Evolutionary conservation across 2,329 filamentous ascomycete species (phyloP), one percentile per base, ranked within the genome.

Genomic region (Thelonectria rubi): DNA sequence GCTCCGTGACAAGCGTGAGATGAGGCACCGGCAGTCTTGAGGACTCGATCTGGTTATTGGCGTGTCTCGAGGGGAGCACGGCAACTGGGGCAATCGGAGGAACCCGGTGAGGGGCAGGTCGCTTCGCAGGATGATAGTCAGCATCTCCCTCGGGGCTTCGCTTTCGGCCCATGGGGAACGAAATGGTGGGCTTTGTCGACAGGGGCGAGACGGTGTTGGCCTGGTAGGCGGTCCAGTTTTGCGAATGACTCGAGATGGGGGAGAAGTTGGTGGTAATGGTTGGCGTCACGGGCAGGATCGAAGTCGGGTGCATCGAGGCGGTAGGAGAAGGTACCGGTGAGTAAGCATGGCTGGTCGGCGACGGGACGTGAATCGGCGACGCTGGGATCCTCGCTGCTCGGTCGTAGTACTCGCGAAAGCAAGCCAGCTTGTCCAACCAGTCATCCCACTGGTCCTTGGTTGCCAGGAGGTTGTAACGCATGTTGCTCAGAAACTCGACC

Each of bases 401-500:
- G 68, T 94, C 88, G 78, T 93, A 93, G 78, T 93, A 97, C 54
- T 89, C 88, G 66, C 89, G 89, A 74, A 97, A 97, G 67, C 89
- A 90, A 54, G 90, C 86, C 56, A 98, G 82, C 75, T 93, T 93
- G 64, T 83, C 81, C 72, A 97, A 89, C 95, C 95, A 98, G 55
- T 88, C 85, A 50, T 88, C 84, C 95, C 95, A 99, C 75, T 97
- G 87, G 55, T 88, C 84, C 73, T 93, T 89, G 3, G 94, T 96
- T 3, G 92, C 93, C 74, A 94, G 89, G 8, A 99, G 82, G 70
- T 92, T 93, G 78, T 98, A 99, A 72, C 94, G 88, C 90, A 99
- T 97, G 77, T 98, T 98, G 82, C 94, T 97, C 65, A 99, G 82
- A 72, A 99, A 99, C 76, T 99, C 95, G n/a, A 99, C 95, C 76